Base-by-base conservation (phyloP, 208 protist genomes). In the Leishmania lainsoni region DNA sequence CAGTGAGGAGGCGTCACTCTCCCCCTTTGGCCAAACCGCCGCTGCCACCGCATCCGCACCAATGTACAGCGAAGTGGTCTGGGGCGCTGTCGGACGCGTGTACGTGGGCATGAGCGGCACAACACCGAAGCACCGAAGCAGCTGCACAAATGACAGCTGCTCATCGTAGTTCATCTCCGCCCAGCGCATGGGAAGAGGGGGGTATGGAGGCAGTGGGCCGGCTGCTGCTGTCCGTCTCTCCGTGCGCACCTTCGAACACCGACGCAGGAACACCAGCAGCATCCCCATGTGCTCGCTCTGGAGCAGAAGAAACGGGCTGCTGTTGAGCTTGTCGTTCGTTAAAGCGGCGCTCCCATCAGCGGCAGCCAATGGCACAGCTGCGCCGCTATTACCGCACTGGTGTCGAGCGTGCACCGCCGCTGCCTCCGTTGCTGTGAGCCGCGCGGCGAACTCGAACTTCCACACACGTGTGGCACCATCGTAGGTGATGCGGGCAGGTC, bases 261-360 rank as follows among this genome's bases (percentile, higher is more conserved):
- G 83, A 10, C 94, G 88, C 54, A 96, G 79, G 80, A 89, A 94
- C 56, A 96, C 94, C 58, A 96, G 81, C 68, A 97, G 75, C 69
- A 91, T 78, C 8, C 94, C 94, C 51, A 95, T 83, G 74, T 90
- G 93, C n/a, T 94, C 89, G 20, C 84, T 87, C 80, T 91, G 93
- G 17, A 92, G 88, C 29, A 89, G 76, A 52, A 86, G 70, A 70
- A 88, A 88, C 3, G 89, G 87, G 73, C 88, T 91, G 6, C 45
- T 83, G 78, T 86, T 86, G 63, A 83, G 79, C 22, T 86, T 80
- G 65, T 88, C 78, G 22, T 72, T 39, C 42, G 74, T 35, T 75
- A 63, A 65, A 48, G 8, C 68, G 70, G 26, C 79, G 29, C n/a
- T 51, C 49, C 66, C 17, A 32, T 35, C 29, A 51, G n/a, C n/a